Percentiles rank a stretch among this genome's conserved stretches.
Conservation (phyloP, 75 land plant species). For the Adiantum capillusveneris region DNA sequence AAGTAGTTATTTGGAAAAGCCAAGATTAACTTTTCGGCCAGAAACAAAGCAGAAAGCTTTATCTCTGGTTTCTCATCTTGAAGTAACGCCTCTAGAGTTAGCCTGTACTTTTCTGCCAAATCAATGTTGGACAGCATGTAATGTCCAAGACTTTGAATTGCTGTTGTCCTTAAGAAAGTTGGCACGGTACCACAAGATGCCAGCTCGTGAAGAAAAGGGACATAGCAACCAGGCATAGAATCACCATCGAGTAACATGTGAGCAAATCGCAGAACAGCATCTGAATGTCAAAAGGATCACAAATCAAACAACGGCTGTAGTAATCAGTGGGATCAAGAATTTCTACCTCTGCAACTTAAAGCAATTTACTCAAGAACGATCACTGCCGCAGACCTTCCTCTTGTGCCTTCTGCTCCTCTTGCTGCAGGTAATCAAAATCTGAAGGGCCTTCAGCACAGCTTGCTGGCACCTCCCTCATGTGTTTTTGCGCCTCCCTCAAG, state of each 20-base stretch:
- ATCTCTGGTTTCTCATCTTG: constrained; percentile 1
- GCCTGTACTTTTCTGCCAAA: constrained; percentile 13
- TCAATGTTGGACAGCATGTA: constrained; percentile 10
- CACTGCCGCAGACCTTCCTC: constrained; percentile 11
- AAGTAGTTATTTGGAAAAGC: constrained; percentile 19
- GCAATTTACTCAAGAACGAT: too few relatives aligned
- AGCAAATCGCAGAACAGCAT: constrained; percentile 13
- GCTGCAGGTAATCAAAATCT: constrained; percentile 18
- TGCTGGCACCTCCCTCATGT: constrained; percentile 2
- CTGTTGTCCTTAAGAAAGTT: constrained; percentile 8
- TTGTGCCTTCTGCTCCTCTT: constrained; percentile 14
- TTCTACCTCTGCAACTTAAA: too few relatives aligned
- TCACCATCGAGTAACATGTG: constrained; percentile 13
- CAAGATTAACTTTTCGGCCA: constrained; percentile 10
- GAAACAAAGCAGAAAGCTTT: constrained; percentile 2
- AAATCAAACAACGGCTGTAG: background rate
- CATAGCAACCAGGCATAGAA: constrained; percentile 18
- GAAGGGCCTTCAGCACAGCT: background rate
- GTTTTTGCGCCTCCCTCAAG: constrained; percentile 8
- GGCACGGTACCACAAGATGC: constrained; percentile 4
- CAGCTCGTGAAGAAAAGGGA: constrained; percentile 15
- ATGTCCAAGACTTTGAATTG: constrained; percentile 12
- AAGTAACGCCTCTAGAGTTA: constrained; percentile 7
- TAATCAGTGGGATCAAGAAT: background rate
- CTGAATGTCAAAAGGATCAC: constrained; percentile 5